Evolutionary conservation across 2,329 filamentous ascomycete species (phyloP), one percentile per base, ranked within the genome.

Genomic region (Pseudopyricularia cyperi): DNA sequence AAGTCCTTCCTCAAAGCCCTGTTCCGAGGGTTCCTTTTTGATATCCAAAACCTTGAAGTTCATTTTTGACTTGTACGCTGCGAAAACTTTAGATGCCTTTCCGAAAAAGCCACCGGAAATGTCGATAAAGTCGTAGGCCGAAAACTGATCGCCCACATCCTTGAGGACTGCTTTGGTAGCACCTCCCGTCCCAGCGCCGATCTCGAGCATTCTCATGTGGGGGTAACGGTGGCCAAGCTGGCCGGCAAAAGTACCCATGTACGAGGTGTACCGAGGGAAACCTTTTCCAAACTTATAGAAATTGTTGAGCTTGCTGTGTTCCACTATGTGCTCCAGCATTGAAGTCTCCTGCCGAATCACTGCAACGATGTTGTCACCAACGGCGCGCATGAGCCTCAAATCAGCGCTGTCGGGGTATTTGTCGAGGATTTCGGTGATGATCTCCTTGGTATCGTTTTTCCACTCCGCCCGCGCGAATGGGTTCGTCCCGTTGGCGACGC

Each of bases 21-120:
- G 67, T 4, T 52, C 51, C 1, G 51, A 47, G 3, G 62, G 61
- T 37, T 65, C 62, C 37, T 59, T 52, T 32, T 61, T 59, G 22
- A 68, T 63, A 53, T 70, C 63, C 3, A 68, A 57, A 15, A 58
- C 58, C 53, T 57, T 56, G 53, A 59, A 69, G 11, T 58, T 55
- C 51, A 68, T 59, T 17, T 58, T 12, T 9, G 52, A 54, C 4
- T 52, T 51, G 50, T 59, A 61, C 7, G 55, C 53, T 26, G 51
- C 14, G 24, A 65, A 63, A 33, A 57, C 56, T 14, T 62, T 57
- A 50, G 59, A 57, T 2, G 65, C 65, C 11, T 52, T 53, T 35
- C 58, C 56, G 47, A 70, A 69, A 52, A 68, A 59, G 37, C 48
- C 57, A 14, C 50, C 30, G 14, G 54, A 54, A 44, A 59, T 54